Evolutionary conservation across 2,329 filamentous ascomycete genomes (phyloP), one percentile per base, ranked within the genome.

Genomic region (Fusarium secorum): DNA sequence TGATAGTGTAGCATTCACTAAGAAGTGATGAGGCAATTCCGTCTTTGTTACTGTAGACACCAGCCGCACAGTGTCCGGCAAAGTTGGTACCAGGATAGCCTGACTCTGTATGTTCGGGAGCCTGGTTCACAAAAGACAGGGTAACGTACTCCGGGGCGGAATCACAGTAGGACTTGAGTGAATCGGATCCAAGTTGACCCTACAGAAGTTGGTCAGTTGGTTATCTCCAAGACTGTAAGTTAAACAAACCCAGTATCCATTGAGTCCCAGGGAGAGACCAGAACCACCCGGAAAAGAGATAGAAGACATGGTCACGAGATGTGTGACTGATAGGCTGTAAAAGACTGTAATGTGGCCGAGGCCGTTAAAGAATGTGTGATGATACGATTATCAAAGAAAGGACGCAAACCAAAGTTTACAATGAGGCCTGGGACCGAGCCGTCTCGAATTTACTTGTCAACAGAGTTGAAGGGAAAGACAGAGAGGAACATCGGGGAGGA

Each of bases 41-140:
- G 4, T 72, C 30, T 30, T 70, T 64, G 58, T 76, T 74, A 48
- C 61, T 61, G 65, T 71, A 79, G 38, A 65, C 60, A 17, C 69
- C 74, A 28, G 58, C 77, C 39, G 78, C 78, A 68, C 82, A 83
- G 74, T 83, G 80, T 26, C 76, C 77, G 11, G 78, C 81, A 63
- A 84, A 81, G 77, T 83, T 82, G 66, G 78, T 80, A 20, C 76
- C 80, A 14, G 82, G 82, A 61, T 78, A 82, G 18, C 76, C 77
- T 15, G 78, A 78, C 5, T 35, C 24, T 57, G 75, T 73, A 58
- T 82, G 74, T 73, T 83, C 80, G 10, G 82, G 82, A 22, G 81
- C 74, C 48, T 71, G 65, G 70, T 79, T 82, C 61, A 84, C 77
- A 63, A 84, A 83, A 36, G 76, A 73, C 28, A 84, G 64, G 4